phyloP scores from a whole-genome alignment of 202 grass and related monocot species.

The Elaeis oleifera region DNA sequence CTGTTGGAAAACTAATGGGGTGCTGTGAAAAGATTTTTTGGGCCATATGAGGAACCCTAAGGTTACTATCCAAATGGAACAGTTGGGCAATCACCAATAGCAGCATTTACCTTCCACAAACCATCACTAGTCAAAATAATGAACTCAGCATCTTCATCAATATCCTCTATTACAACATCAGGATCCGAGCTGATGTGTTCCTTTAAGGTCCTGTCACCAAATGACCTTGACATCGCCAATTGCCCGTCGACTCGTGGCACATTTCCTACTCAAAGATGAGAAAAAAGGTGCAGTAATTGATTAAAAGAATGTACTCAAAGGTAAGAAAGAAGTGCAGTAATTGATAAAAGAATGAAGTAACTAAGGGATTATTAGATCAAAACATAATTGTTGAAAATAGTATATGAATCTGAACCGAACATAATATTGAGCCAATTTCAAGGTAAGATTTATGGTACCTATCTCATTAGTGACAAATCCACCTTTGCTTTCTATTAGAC shows the following conservation, averaged over 20 bases:
- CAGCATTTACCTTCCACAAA: conserved; percentile 30
- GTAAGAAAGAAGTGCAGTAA: too few species aligned
- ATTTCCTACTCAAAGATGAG: conserved; percentile 26
- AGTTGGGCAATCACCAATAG: too few species aligned
- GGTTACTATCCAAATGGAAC: too few species aligned
- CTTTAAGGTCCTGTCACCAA: conserved; percentile 48
- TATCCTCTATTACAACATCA: conserved; percentile 38
- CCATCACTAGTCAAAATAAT: conserved; percentile 56
- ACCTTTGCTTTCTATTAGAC: conserved; percentile 38
- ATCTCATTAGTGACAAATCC: conserved; percentile 35
- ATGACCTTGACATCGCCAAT: conserved; percentile 49
- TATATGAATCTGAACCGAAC: too few species aligned
- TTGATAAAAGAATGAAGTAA: too few species aligned
- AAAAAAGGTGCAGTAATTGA: background rate
- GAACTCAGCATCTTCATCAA: conserved; percentile 33
- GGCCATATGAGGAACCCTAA: too few species aligned
- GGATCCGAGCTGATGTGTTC: conserved; percentile 60
- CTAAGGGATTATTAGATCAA: too few species aligned
- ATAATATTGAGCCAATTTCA: too few species aligned
- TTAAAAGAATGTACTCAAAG: too few species aligned
- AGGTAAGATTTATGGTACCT: conserved; percentile 1
- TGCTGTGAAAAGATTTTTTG: too few species aligned
- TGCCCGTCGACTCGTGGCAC: conserved; percentile 53
- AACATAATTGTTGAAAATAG: too few species aligned
- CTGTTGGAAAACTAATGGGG: too few species aligned